These are phyloP conservation scores for Penicillium bialowiezense DNA, from an alignment of 495 filamentous ascomycete genomes.

Conservation along the genomic window DNA sequence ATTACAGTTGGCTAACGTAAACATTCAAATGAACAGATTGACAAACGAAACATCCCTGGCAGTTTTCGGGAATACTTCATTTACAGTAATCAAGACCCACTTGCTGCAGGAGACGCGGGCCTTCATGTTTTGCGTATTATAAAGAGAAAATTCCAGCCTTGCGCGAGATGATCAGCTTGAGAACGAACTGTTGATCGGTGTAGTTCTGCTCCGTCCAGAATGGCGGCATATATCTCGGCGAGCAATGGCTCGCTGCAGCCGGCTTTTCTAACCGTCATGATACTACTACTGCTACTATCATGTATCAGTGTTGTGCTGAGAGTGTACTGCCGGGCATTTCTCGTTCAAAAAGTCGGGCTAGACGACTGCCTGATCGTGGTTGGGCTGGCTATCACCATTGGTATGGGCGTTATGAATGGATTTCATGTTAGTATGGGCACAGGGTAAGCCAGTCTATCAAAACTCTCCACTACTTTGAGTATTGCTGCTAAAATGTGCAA, in stretches of 20 bases:
- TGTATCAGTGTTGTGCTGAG: constrained; percentile 4
- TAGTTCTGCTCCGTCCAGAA: too few relatives aligned
- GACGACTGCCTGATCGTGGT: constrained; percentile 16
- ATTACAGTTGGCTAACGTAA: too few relatives aligned
- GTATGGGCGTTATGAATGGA: constrained; percentile 17
- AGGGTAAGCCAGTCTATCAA: constrained; percentile 6
- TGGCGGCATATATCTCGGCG: constrained; percentile 13
- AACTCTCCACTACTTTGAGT: not conserved
- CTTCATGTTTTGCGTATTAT: too few relatives aligned
- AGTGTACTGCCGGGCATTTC: not conserved
- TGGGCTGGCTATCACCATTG: constrained; percentile 10
- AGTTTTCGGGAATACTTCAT: too few relatives aligned
- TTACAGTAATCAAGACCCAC: too few relatives aligned
- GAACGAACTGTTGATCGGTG: too few relatives aligned
- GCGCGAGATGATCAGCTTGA: too few relatives aligned
- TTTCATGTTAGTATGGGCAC: constrained; percentile 13
- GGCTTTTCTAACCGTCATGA: constrained; percentile 12
- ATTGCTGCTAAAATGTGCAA: not conserved
- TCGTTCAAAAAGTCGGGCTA: constrained; percentile 6
- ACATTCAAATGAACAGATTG: too few relatives aligned
- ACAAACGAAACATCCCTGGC: too few relatives aligned
- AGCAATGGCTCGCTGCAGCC: constrained; percentile 16
- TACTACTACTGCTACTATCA: constrained; percentile 9
- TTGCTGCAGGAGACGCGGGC: too few relatives aligned
- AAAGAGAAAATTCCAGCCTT: too few relatives aligned